Conservation (phyloP, 495 filamentous ascomycete genomes). For the Aspergillus bertholletiae region DNA sequence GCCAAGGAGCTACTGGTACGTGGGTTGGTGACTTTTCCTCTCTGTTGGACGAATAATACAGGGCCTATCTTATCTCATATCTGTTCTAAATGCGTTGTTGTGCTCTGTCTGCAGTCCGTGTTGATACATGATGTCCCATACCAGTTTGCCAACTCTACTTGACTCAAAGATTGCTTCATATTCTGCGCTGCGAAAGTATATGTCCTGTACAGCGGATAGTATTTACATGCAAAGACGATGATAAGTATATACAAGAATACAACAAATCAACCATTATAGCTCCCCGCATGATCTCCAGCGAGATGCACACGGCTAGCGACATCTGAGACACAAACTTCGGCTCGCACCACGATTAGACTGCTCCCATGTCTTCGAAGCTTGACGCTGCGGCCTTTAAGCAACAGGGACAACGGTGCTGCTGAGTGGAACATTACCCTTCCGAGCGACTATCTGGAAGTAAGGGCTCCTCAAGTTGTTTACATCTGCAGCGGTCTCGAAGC, state of each 20-base stretch:
- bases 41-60: too few species aligned
- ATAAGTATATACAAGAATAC: background rate
- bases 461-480: constrained; percentile 18
- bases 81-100: too few species aligned
- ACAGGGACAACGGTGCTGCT: constrained; percentile 21
- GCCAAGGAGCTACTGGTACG: too few species aligned
- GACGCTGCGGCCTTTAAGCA: constrained; percentile 12
- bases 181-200: too few species aligned
- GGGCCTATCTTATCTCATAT: too few species aligned
- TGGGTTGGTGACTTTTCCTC: too few species aligned
- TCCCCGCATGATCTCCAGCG: background rate
- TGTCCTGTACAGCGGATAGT: background rate
- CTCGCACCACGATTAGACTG: background rate
- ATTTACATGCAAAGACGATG: background rate
- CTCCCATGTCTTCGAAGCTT: background rate
- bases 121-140: too few species aligned
- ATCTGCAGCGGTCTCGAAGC: constrained; percentile 30
- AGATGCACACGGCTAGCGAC: background rate
- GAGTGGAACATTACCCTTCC: constrained; percentile 25
- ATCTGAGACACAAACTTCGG: background rate
- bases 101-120: too few species aligned
- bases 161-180: too few species aligned
- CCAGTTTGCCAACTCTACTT: too few species aligned
- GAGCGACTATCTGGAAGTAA: constrained; percentile 32
- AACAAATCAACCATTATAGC: background rate